These are phyloP conservation scores for Balakata baccata DNA, from an alignment of 345 rosid species.

Conservation along the genomic window DNA sequence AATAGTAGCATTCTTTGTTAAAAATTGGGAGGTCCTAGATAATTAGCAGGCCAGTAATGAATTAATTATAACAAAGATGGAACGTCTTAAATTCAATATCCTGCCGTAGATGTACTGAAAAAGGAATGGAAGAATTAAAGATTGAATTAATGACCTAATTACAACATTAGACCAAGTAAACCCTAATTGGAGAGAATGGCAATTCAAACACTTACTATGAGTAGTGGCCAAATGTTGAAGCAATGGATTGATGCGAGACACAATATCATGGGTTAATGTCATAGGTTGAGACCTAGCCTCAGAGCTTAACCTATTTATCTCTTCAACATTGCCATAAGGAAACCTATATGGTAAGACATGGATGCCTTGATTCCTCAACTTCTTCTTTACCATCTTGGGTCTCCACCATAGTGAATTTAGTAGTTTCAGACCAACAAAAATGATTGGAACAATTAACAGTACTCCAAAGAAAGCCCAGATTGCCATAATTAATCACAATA, in stretches of 20 bases:
- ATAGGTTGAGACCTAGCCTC: constrained; percentile 8
- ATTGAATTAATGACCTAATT: no score
- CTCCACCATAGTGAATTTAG: constrained; percentile 25
- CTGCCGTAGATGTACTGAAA: no score
- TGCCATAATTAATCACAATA: not conserved
- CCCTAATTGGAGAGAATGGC: no score
- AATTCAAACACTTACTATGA: not conserved
- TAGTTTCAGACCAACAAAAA: constrained; percentile 14
- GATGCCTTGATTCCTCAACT: constrained; percentile 28
- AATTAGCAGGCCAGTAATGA: no score
- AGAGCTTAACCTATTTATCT: constrained; percentile 21
- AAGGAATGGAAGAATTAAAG: no score
- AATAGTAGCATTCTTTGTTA: no score
- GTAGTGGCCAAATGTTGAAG: constrained; percentile 13
- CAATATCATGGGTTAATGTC: constrained; percentile 19
- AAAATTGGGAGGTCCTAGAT: no score
- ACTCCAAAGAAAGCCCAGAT: not conserved
- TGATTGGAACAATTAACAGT: not conserved
- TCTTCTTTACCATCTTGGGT: constrained; percentile 25
- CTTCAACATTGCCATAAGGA: constrained; percentile 19
- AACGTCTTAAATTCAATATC: no score
- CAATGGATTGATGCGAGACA: constrained; percentile 24
- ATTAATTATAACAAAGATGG: no score
- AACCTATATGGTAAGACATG: constrained; percentile 20
- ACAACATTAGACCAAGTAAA: no score